Evolutionary conservation across 1,284 basidiomycete species (phyloP), one percentile per base, ranked within the genome.

Genomic region (Kwoniella shivajii): DNA sequence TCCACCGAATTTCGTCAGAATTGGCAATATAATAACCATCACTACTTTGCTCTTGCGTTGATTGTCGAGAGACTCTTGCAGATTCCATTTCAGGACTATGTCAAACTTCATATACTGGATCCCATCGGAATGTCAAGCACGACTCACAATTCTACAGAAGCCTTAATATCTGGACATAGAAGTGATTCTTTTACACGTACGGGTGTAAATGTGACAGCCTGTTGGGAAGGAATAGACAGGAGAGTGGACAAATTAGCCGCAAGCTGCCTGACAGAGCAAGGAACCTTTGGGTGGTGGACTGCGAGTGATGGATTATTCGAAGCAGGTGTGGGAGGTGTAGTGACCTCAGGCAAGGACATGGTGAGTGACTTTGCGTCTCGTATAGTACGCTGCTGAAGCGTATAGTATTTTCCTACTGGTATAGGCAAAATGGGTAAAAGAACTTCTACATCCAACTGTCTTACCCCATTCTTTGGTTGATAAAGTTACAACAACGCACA

Each of bases 11-110:
- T 75, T 39, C 68, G 74, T 1, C 57, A 68, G 31, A 24, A 43
- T 6, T 71, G 50, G 44, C 72, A 74, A 54, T 77, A 77, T 66
- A 63, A 64, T 53, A 75, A 75, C 50, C 30, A 60, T 22, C 63
- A 65, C 53, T 73, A 68, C 54, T 33, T 59, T 10, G 54, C 61
- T 4, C 54, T 71, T 1, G 57, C 62, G 6, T 43, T 62, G 27
- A 50, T 77, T 22, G 59, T 74, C 7, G 46, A 62, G n/a, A 47
- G 42, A 9, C 52, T 73, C 29, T 66, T 67, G 6, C 65, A 64
- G 11, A 44, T 54, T 3, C 30, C 67, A 1, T 66, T 71, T 31
- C 48, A 54, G 9, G 56, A 61, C 2, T 75, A 59, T 44, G 60
- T 71, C 18, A 49, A 65, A 13, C 20, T 49, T 2, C 59, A 71